Base-by-base conservation (phyloP, 768 basidiomycete genomes). In the Lenzites betulinus region DNA sequence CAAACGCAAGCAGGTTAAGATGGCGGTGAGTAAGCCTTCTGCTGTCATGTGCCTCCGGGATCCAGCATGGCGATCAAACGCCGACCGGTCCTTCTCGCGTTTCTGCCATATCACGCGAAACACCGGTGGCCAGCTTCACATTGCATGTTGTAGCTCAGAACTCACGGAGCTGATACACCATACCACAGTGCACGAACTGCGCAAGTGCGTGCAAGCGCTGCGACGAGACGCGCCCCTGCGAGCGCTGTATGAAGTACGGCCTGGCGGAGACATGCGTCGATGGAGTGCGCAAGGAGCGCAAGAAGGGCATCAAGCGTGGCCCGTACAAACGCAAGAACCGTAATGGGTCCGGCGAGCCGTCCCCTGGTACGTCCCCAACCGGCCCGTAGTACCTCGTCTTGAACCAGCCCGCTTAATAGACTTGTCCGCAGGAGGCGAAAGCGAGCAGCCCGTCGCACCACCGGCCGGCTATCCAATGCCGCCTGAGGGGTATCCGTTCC, bases 241-340 rank as follows among this genome's bases (percentile, higher is more conserved):
- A 82, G 54, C 80, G 86, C 28, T 88, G 86, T 64, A 68, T 80
- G 60, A 87, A 86, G 70, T 87, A 87, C 65, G 85, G 84, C 3
- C 76, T 86, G 35, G 78, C 79, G 13, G 77, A 81, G 26, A 72
- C 77, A n/a, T 88, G 86, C 64, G 64, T 79, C 2, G 86, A 88
- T 64, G 85, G 86, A 1, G 74, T 80, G 18, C 75, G 87, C 62
- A 88, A 88, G 69, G 86, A 87, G 70, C 78, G 87, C 58, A 85
- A 86, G 67, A 83, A 82, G 50, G 82, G 82, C 26, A 76, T 83
- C 60, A 84, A 84, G 67, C 80, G 82, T 20, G 82, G 82, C 2
- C 83, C 82, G 1, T 84, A 84, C 69, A 84, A 83, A 63, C 79
- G 82, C 59, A 83, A 83, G 74, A 74, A 67, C 59, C 79, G 80